Evolutionary conservation across 352 stramenopile species (phyloP), one percentile per base, ranked within the genome.

Genomic region (Globisporangium abappressorium): DNA sequence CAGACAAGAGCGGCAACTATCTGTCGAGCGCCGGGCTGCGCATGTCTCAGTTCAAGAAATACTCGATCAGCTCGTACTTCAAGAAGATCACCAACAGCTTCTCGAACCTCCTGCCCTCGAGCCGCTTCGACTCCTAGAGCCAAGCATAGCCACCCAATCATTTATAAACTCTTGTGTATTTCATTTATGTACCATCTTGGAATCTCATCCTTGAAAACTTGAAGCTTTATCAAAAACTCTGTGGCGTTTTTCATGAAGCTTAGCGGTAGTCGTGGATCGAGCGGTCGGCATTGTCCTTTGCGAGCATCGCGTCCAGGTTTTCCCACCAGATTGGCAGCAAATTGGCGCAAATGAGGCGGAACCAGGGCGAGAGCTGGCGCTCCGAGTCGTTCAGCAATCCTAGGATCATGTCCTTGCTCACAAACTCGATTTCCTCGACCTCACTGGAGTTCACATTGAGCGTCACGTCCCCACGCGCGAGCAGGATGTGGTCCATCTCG

Each of bases 401-500:
- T 4, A 79, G 64, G n/a, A 95, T 71, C 6, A 81, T 69, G 28
- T 92, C 68, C 55, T 77, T 77, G 36, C 80, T 77, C 56, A 99
- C 83, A 76, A 95, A 99, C 68, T 98, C 93, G 6, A 93, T 76
- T 41, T 90, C 85, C 24, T 81, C 80, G 24, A 99, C 97, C 75
- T 99, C 97, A 46, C 99, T 98, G 34, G 85, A 75, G 74, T 99
- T 98, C 15, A 97, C 78, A 20, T 94, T 73, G 34, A 99, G 65
- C 24, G 75, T 72, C 11, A 99, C 76, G 12, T 90, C 82, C 0
- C 74, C 78, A 43, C 93, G 92, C 7, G 92, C 89, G 51, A 99
- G 94, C 6, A 99, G 80, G 43, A 99, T 97, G 76, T 99, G 98
- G 72, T 99, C 98, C 76, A 99, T 98, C 74, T 99, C 98, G 73